phyloP scores from a whole-genome alignment of 1,139 yeast genomes.

The Blastobotrys elegans region DNA sequence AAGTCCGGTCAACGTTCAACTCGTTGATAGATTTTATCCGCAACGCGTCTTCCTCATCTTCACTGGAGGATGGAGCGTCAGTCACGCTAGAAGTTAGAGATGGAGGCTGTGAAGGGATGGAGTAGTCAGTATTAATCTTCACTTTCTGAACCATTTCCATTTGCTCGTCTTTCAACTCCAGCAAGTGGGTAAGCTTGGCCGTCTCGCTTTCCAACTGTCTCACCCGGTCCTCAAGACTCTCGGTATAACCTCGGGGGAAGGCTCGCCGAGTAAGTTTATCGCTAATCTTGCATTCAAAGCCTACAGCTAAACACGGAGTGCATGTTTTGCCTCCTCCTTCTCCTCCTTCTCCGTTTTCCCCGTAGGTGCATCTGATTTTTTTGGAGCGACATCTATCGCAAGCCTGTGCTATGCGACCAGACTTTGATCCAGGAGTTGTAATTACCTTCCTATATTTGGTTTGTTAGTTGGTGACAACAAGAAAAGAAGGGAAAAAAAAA shows the following conservation, averaged over 20 bases:
- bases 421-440: conserved; percentile 54
- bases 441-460: conserved; percentile 47
- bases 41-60: conserved; percentile 27
- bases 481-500: too few species aligned
- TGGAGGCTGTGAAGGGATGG: conserved; percentile 6
- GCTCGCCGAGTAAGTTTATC: conserved; percentile 68
- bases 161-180: conserved; percentile 61
- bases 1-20: conserved; percentile 30
- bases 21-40: conserved; percentile 27
- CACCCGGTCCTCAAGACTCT: conserved; percentile 58
- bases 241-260: conserved; percentile 73
- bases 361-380: conserved; percentile 66
- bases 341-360: too few species aligned
- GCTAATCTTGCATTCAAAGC: conserved; percentile 68
- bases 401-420: conserved; percentile 70
- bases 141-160: conserved; percentile 37
- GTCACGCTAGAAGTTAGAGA: not conserved
- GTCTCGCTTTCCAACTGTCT: conserved; percentile 60
- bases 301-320: conserved; percentile 60
- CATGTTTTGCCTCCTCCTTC: conserved; percentile 62
- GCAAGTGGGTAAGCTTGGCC: conserved; percentile 43
- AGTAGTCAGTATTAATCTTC: not conserved
- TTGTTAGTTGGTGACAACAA: not conserved
- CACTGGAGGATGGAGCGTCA: conserved; percentile 2
- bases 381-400: conserved; percentile 84